These are phyloP conservation scores for Phytophthora sojae DNA, from an alignment of 352 stramenopile species.

Conservation along the genomic window DNA sequence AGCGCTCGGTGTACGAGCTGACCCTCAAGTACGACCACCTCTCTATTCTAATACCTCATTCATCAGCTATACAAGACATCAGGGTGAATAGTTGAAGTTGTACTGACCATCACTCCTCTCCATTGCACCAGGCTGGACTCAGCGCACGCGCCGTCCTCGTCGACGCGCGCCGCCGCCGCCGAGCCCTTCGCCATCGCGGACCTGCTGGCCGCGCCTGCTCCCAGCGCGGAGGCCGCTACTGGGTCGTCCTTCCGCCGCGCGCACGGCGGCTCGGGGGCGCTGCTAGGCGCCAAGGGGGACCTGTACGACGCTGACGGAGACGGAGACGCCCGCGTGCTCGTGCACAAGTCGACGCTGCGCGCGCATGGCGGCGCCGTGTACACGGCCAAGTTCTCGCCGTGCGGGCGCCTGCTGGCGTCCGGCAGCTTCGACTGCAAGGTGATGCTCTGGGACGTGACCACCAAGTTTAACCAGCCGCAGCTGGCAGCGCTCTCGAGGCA, in stretches of 20 bases:
- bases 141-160: constrained; percentile 44
- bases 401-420: constrained; percentile 79
- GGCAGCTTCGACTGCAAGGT: constrained; percentile 86
- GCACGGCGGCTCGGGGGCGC: constrained; percentile 38
- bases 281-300: constrained; percentile 62
- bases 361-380: constrained; percentile 84
- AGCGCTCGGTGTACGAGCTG: constrained; percentile 91
- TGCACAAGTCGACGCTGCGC: constrained; percentile 84
- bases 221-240: constrained; percentile 41
- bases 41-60: constrained; percentile 9
- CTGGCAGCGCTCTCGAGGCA: constrained; percentile 79
- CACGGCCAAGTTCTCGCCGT: constrained; percentile 89
- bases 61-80: constrained; percentile 10
- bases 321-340: constrained; percentile 73
- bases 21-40: constrained; percentile 73
- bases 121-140: constrained; percentile 66
- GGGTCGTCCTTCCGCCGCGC: constrained; percentile 49
- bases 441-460: constrained; percentile 88
- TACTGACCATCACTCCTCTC: constrained; percentile 34
- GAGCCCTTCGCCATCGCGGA: constrained; percentile 81
- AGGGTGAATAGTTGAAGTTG: constrained; percentile 21
- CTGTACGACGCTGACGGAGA: constrained; percentile 59
- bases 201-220: constrained; percentile 55
- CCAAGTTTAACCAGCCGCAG: constrained; percentile 90
- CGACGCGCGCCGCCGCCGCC: constrained; percentile 32